These are phyloP conservation scores for Calocera cornea DNA, from an alignment of 768 basidiomycete species.

Conservation along the genomic window DNA sequence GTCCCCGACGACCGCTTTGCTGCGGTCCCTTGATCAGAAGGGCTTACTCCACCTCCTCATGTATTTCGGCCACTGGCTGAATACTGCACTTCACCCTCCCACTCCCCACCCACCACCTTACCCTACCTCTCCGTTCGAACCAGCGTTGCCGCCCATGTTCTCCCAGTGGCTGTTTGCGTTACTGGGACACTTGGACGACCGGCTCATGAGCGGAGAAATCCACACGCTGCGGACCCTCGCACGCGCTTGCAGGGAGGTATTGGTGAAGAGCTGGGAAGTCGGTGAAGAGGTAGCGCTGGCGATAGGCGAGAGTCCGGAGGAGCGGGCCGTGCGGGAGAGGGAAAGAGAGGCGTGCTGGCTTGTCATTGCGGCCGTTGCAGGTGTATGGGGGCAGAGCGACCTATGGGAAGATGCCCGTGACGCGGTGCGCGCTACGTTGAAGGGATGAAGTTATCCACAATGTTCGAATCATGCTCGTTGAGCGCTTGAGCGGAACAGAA, in stretches of 20 bases:
- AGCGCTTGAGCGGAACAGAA: not conserved
- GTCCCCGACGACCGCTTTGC: not conserved
- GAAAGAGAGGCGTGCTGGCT: slow-evolving; percentile 51
- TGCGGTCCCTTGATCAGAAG: slow-evolving; percentile 30
- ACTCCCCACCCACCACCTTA: slow-evolving; percentile 35
- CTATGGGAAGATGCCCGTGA: slow-evolving; percentile 61
- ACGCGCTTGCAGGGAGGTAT: slow-evolving; percentile 47
- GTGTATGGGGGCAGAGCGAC: slow-evolving; percentile 67
- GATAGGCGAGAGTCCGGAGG: not conserved
- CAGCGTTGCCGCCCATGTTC: slow-evolving; percentile 36
- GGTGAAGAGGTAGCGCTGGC: not conserved
- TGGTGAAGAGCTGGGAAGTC: slow-evolving; percentile 16
- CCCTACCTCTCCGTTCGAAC: slow-evolving; percentile 17
- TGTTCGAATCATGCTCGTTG: not conserved
- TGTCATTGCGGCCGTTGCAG: slow-evolving; percentile 47
- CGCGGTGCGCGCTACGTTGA: not conserved
- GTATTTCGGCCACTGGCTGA: slow-evolving; percentile 77
- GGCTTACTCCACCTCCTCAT: slow-evolving; percentile 62
- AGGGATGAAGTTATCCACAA: not conserved
- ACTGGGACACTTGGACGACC: slow-evolving; percentile 53
- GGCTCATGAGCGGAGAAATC: slow-evolving; percentile 62
- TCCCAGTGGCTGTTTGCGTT: slow-evolving; percentile 68
- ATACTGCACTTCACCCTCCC: slow-evolving; percentile 15
- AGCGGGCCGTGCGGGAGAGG: slow-evolving; percentile 27
- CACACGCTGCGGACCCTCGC: slow-evolving; percentile 61